These are phyloP conservation scores for Suillus variegatus DNA, from an alignment of 768 basidiomycete species.

Conservation along the genomic window DNA sequence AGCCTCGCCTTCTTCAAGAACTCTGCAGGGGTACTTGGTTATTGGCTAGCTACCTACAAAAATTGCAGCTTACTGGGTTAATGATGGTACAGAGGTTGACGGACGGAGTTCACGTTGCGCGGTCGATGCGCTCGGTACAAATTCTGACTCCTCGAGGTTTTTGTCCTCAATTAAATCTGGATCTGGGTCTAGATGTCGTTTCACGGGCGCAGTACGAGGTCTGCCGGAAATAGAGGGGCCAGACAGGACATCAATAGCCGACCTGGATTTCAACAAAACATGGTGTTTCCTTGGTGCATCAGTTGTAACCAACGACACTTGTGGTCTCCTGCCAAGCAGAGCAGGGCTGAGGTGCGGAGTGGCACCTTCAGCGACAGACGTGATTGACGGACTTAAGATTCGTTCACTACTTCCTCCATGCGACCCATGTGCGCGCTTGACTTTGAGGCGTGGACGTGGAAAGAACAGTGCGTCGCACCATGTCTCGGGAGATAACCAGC, in stretches of 20 bases:
- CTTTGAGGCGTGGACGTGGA: slow-evolving; percentile 70
- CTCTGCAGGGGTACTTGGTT: slow-evolving; percentile 40
- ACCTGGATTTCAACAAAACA: slow-evolving; percentile 22
- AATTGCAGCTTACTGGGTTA: slow-evolving; percentile 42
- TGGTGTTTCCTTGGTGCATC: background rate
- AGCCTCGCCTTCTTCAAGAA: slow-evolving; percentile 62
- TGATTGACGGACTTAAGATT: slow-evolving; percentile 52
- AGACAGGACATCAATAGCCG: slow-evolving; percentile 19
- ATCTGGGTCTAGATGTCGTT: background rate
- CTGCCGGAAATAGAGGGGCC: slow-evolving; percentile 11
- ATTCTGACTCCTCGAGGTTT: background rate
- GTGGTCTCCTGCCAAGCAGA: slow-evolving; percentile 21
- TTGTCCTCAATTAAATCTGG: background rate
- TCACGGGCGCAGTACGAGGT: background rate
- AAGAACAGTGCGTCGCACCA: slow-evolving; percentile 83
- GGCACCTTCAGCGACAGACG: slow-evolving; percentile 36
- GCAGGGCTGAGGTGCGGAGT: slow-evolving; percentile 9
- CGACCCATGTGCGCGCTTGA: slow-evolving; percentile 38
- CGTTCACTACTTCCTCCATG: slow-evolving; percentile 24
- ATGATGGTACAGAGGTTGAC: slow-evolving; percentile 60
- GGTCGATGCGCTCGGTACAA: background rate
- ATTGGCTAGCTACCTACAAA: background rate
- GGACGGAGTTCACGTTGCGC: slow-evolving; percentile 56
- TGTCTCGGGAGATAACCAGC: slow-evolving; percentile 73
- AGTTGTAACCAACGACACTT: slow-evolving; percentile 17